Conservation (phyloP, 306 rosid genomes). For the Cicer chorassanicum region DNA sequence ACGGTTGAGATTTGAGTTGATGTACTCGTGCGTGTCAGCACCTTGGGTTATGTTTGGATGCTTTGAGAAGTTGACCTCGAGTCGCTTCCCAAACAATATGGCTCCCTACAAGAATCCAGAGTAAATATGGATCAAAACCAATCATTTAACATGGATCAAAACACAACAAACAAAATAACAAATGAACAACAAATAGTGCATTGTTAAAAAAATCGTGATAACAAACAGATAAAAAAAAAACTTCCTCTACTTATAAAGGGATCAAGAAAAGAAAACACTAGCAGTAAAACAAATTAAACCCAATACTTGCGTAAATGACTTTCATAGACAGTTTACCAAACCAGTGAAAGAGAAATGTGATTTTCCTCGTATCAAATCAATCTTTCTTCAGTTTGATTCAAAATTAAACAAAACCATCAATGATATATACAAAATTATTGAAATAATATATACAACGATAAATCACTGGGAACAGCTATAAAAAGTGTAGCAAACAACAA, state of each 20-base stretch:
- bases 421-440: background rate
- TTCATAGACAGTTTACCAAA: background rate
- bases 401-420: slow-evolving; percentile 22
- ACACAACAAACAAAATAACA: background rate
- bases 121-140: background rate
- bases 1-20: slow-evolving; percentile 94
- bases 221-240: background rate
- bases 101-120: slow-evolving; percentile 68
- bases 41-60: slow-evolving; percentile 92
- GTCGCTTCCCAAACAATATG: slow-evolving; percentile 81
- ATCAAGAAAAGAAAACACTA: background rate
- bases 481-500: background rate
- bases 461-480: background rate
- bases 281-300: background rate
- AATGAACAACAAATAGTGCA: background rate
- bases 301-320: background rate
- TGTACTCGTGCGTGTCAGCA: slow-evolving; percentile 86
- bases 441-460: background rate
- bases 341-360: background rate
- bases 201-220: background rate
- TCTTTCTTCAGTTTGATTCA: slow-evolving; percentile 12
- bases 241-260: background rate
- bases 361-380: slow-evolving; percentile 26
- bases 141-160: background rate
- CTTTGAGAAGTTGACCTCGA: slow-evolving; percentile 97